A percentile compares a stretch with the other conserved stretches of the same genome.
Evolutionary conservation across 176 grass and related monocot genomes (phyloP).

Genomic region (Bonia amplexicaulis): DNA sequence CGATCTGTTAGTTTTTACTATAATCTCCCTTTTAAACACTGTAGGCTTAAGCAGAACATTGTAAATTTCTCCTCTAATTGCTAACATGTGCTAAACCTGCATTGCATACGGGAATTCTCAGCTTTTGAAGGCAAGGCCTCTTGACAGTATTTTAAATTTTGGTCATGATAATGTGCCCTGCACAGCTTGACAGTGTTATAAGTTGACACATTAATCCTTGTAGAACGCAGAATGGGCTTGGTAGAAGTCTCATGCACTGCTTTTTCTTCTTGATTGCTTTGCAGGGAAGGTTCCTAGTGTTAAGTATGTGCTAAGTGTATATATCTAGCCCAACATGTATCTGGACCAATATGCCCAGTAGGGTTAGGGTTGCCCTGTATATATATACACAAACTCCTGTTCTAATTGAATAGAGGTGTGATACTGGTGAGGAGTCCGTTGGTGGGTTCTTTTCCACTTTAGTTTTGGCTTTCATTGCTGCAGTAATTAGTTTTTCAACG

Average conservation of each 20-base stretch:
- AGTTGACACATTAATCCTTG: neutral
- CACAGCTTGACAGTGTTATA: neutral
- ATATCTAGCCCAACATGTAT: too few species aligned
- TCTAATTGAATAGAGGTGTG: too few species aligned
- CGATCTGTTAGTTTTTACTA: neutral
- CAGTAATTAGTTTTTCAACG: too few species aligned
- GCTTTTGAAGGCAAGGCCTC: neutral
- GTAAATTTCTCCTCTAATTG: neutral
- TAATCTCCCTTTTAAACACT: neutral
- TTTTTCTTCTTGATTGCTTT: neutral
- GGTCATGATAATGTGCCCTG: constrained; percentile 2
- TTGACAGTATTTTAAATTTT: neutral
- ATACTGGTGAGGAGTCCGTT: too few species aligned
- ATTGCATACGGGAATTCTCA: constrained; percentile 5
- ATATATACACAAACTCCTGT: too few species aligned
- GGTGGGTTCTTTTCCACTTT: too few species aligned
- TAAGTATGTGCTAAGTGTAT: too few species aligned
- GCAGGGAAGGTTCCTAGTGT: neutral
- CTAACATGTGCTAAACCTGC: neutral
- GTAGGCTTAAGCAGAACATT: neutral
- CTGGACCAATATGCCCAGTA: too few species aligned
- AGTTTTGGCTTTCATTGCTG: too few species aligned
- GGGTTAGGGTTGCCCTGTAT: too few species aligned
- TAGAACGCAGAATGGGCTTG: neutral
- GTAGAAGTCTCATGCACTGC: neutral